These are phyloP conservation scores for Pelargonium cotyledonis DNA, from an alignment of 441 rosid species.

Conservation along the genomic window DNA sequence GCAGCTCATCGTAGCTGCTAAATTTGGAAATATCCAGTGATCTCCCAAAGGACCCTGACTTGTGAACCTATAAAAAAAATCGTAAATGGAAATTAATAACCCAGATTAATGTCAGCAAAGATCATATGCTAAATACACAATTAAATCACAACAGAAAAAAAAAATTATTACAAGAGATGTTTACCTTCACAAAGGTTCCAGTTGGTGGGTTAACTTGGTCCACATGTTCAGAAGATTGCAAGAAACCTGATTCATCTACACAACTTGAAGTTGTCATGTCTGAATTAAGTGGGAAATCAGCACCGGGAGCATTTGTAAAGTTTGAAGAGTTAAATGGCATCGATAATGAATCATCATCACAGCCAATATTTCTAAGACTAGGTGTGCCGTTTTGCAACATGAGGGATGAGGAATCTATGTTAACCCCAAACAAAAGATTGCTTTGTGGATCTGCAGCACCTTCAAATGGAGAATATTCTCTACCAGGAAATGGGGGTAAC, in stretches of 20 bases:
- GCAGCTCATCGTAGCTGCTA: constrained; percentile 97
- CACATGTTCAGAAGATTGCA: constrained; percentile 69
- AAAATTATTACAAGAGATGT: too few species aligned
- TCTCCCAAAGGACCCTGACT: constrained; percentile 88
- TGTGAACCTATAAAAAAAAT: constrained; percentile 56
- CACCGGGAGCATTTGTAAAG: constrained; percentile 44
- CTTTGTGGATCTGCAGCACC: constrained; percentile 68
- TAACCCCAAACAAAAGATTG: constrained; percentile 91
- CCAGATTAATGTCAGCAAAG: too few species aligned
- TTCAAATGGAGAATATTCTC: constrained; percentile 74
- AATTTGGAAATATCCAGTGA: constrained; percentile 83
- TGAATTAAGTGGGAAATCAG: constrained; percentile 68
- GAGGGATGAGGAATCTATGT: constrained; percentile 77
- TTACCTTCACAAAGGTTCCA: constrained; percentile 88
- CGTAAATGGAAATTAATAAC: too few species aligned
- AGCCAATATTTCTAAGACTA: constrained; percentile 12
- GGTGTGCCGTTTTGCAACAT: constrained; percentile 70
- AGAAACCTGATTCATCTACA: constrained; percentile 45
- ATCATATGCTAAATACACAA: too few species aligned
- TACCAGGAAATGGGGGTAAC: constrained; percentile 95
- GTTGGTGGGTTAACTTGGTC: constrained; percentile 58
- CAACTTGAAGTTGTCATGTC: constrained; percentile 66
- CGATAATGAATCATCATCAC: too few species aligned
- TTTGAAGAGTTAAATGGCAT: constrained; percentile 60
- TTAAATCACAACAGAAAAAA: constrained; percentile 3